Percentiles rank a stretch among this genome's conserved stretches.
These are phyloP conservation scores for Magnolia sinica DNA, from an alignment of 164 flowering plant genomes.

Conservation along the genomic window DNA sequence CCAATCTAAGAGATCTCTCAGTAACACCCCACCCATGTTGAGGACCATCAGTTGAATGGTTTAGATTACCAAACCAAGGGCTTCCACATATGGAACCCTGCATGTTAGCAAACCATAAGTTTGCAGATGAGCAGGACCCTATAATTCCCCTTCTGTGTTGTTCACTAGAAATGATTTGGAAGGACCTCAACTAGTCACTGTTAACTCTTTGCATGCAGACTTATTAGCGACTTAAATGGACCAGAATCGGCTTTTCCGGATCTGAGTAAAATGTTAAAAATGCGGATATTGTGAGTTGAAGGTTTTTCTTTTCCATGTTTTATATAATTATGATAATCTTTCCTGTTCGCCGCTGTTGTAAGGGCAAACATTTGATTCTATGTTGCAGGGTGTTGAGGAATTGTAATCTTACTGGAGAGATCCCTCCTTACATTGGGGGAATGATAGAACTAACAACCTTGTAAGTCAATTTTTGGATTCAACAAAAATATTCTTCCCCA, in stretches of 20 bases:
- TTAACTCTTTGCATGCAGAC: constrained; percentile 32
- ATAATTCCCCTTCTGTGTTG: too few relatives aligned
- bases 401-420: constrained; percentile 52
- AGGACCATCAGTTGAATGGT: too few relatives aligned
- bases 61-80: too few relatives aligned
- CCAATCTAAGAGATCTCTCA: too few relatives aligned
- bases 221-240: constrained; percentile 58
- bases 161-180: too few relatives aligned
- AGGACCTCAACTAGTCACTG: too few relatives aligned
- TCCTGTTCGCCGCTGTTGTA: neutral
- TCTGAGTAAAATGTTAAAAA: constrained; percentile 28
- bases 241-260: constrained; percentile 42
- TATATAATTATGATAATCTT: neutral
- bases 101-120: too few relatives aligned
- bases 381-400: constrained; percentile 44
- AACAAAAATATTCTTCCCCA: too few relatives aligned
- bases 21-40: too few relatives aligned
- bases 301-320: neutral
- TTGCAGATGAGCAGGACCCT: too few relatives aligned
- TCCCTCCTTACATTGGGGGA: constrained; percentile 54
- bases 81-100: too few relatives aligned
- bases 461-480: neutral
- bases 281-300: constrained; percentile 44
- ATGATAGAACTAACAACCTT: constrained; percentile 20
- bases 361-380: neutral